Conservation (phyloP, 345 rosid species). For the Rubroshorea leprosula region DNA sequence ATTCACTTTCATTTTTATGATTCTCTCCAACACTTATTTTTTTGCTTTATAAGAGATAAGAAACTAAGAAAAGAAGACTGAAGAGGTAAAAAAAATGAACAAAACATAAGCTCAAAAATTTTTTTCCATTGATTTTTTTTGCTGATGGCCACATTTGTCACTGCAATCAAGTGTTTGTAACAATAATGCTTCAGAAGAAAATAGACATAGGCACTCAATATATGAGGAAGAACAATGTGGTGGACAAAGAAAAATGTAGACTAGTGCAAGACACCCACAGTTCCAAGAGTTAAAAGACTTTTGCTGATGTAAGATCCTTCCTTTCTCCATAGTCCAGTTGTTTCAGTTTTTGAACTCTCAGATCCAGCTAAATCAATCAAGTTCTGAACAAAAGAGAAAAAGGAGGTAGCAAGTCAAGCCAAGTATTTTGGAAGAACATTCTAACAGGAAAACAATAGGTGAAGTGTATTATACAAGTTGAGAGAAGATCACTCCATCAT, state of each 20-base stretch:
- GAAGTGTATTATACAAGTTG: conserved; percentile 67
- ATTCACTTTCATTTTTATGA: too few species aligned
- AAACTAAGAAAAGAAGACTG: too few species aligned
- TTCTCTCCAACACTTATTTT: too few species aligned
- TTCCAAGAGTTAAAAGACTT: conserved; percentile 98
- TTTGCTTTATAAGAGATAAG: too few species aligned
- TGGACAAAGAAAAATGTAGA: background rate
- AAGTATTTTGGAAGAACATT: conserved; percentile 4
- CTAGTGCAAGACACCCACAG: conserved; percentile 46
- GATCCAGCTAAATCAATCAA: conserved; percentile 99
- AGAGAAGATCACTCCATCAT: conserved; percentile 98
- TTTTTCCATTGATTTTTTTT: too few species aligned
- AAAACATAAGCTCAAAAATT: too few species aligned
- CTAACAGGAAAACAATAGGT: conserved; percentile 11
- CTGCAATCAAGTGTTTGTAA: background rate
- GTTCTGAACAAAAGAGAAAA: conserved; percentile 52
- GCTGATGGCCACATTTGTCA: too few species aligned
- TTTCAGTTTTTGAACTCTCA: conserved; percentile 99
- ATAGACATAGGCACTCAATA: background rate
- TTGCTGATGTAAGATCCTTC: conserved; percentile 99
- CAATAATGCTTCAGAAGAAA: too few species aligned
- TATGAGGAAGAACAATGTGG: background rate
- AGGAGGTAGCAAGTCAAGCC: conserved; percentile 10
- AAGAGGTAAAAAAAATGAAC: too few species aligned
- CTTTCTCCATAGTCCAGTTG: conserved; percentile 93